Evolutionary conservation across 108 stramenopile species (phyloP), one percentile per base, ranked within the genome.

Genomic region (Cyclotella cryptica): DNA sequence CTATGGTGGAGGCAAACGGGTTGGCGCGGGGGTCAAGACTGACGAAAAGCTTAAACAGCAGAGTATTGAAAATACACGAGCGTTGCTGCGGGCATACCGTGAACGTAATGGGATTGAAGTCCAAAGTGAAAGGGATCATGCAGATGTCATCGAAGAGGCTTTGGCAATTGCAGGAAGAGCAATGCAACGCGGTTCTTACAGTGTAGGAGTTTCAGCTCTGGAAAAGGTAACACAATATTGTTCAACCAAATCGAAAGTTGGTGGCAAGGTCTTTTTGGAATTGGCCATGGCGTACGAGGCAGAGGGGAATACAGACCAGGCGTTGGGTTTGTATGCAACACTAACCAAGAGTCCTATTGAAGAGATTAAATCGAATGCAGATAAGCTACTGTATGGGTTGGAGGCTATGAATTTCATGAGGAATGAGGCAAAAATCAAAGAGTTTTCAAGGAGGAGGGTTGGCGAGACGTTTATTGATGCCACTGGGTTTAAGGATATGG

Each of bases 271-370:
- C 0, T 96, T 90, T 71, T 63, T 96, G 27, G 93, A 96, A 63
- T 80, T 96, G 15, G 96, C 93, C 61, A 94, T 94, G 96, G 92
- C 92, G 21, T 94, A 94, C 65, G 96, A 96, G 70, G 96, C 96
- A 9, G 88, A 83, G 10, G 93, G 93, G 17, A 62, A 88, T 43
- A 89, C 90, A 0, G 73, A 88, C 17, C 88, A 96, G 62, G 96
- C 96, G 26, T 79, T 83, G 42, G 61, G 67, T 13, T 79, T 94
- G 13, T 96, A 94, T 68, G 76, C 68, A 29, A 78, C 88, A 1
- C 70, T 96, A 18, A 75, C 86, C 9, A 90, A 91, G 57, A 87
- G 84, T 52, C 84, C 93, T 13, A 92, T 91, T 26, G 93, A 93
- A 69, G 71, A 87, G 26, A 88, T 93, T 52, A 95, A 95, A 63